Evolutionary conservation across 1,284 basidiomycete species (phyloP).

Genomic region (Sporisorium reilianum): DNA sequence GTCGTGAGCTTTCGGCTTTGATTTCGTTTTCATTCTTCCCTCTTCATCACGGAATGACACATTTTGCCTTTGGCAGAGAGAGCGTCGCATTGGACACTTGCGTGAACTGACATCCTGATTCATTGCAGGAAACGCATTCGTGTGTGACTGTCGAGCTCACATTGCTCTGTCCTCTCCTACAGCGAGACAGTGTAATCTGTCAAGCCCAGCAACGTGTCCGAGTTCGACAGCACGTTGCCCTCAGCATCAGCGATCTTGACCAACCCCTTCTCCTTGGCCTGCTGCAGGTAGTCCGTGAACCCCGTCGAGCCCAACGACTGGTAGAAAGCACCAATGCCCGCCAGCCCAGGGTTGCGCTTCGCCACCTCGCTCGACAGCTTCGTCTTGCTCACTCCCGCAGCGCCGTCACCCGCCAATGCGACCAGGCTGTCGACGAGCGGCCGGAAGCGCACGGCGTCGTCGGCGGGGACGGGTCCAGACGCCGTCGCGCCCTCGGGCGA

Average conservation of each 20-base stretch:
- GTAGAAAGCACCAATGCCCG: constrained; percentile 41
- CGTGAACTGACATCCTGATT: neutral
- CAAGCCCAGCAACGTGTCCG: constrained; percentile 22
- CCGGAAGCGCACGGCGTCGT: constrained; percentile 34
- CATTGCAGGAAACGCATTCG: too few relatives aligned
- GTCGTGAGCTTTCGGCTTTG: too few relatives aligned
- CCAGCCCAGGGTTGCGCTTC: constrained; percentile 29
- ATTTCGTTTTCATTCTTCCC: constrained; percentile 3
- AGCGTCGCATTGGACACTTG: neutral
- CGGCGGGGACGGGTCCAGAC: constrained; percentile 28
- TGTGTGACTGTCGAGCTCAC: neutral
- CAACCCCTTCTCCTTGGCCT: constrained; percentile 37
- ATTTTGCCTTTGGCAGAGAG: neutral
- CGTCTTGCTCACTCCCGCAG: constrained; percentile 15
- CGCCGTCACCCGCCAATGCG: constrained; percentile 2
- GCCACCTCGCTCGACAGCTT: constrained; percentile 35
- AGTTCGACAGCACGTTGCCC: constrained; percentile 1
- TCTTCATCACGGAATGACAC: neutral
- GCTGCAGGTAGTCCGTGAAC: constrained; percentile 42
- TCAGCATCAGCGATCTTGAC: constrained; percentile 29
- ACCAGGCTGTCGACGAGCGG: constrained; percentile 42
- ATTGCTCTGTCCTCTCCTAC: neutral
- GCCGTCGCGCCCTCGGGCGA: constrained; percentile 27
- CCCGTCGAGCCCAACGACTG: constrained; percentile 46
- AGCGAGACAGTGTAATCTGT: constrained; percentile 33